Percentiles rank a stretch among this genome's conserved stretches.
These are phyloP conservation scores for Mesembryanthemum crystallinum DNA, from an alignment of 148 eudicot genomes.

Conservation along the genomic window DNA sequence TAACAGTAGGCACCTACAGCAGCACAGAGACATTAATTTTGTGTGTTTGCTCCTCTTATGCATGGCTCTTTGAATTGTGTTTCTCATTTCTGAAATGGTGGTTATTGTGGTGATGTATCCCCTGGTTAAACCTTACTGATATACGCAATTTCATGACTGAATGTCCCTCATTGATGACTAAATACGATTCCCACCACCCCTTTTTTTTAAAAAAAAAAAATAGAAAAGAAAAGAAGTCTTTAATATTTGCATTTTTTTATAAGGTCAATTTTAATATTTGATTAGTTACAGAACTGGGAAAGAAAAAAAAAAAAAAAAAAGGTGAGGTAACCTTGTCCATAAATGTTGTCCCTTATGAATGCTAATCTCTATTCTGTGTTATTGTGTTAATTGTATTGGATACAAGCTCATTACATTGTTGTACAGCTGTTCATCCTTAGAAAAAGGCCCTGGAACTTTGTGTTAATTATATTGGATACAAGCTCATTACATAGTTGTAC, in stretches of 20 bases:
- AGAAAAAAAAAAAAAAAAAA: neutral
- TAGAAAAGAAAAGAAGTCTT: neutral
- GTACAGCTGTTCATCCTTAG: constrained; percentile 61
- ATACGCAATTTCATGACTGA: neutral
- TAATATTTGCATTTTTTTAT: no score
- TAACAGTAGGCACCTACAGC: neutral
- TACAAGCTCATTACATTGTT: constrained; percentile 14
- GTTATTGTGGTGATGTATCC: neutral
- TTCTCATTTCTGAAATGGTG: neutral
- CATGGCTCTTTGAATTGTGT: neutral
- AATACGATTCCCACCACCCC: neutral
- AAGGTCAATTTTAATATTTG: no score
- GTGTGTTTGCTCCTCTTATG: neutral
- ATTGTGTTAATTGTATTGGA: neutral
- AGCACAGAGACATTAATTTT: neutral
- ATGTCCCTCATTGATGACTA: neutral
- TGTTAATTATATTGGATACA: neutral
- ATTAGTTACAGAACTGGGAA: no score
- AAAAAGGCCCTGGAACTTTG: constrained; percentile 44
- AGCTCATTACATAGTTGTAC: constrained; percentile 25
- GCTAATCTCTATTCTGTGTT: no score
- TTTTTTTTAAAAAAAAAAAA: no score
- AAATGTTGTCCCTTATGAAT: neutral
- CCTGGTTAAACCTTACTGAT: neutral
- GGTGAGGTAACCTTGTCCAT: neutral